Percentiles rank a stretch among this genome's conserved stretches.
Conservation (phyloP, 768 basidiomycete species). For the Boletus vermiculosoides region DNA sequence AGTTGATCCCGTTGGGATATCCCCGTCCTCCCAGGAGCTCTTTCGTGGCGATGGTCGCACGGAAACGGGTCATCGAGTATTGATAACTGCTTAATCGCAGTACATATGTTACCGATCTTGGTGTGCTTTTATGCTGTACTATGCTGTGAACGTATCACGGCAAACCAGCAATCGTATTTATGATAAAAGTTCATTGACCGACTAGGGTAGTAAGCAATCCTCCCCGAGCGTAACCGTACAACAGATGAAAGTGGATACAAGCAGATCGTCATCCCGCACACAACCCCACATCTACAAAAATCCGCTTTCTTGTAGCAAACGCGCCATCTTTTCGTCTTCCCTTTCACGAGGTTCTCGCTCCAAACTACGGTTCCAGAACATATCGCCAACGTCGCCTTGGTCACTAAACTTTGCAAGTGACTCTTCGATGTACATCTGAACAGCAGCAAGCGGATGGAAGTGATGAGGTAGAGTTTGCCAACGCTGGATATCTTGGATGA, state of each 20-base stretch:
- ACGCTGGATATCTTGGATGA: conserved; percentile 94
- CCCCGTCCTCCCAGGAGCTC: too few species aligned
- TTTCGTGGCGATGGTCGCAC: neutral
- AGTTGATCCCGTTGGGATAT: neutral
- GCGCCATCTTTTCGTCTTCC: conserved; percentile 96
- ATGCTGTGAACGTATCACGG: neutral
- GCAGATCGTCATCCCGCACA: conserved; percentile 1
- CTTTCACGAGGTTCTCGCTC: conserved; percentile 91
- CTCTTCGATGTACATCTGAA: conserved; percentile 77
- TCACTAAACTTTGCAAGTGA: conserved; percentile 71
- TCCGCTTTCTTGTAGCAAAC: conserved; percentile 83
- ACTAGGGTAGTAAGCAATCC: conserved; percentile 16
- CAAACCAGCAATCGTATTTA: neutral
- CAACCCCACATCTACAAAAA: conserved; percentile 52
- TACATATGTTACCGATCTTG: neutral
- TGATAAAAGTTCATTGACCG: neutral
- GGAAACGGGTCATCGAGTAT: neutral
- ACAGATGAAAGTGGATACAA: conserved; percentile 10
- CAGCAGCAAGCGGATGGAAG: conserved; percentile 61
- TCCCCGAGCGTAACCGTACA: conserved; percentile 22
- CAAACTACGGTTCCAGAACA: conserved; percentile 83
- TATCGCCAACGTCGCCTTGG: conserved; percentile 65
- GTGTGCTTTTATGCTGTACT: neutral
- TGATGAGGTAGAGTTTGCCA: conserved; percentile 94
- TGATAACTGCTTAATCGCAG: neutral